Percentiles rank a stretch among this genome's conserved stretches.
phyloP scores from a whole-genome alignment of 2,329 filamentous ascomycete species.

The Curvularia eragrostidis region DNA sequence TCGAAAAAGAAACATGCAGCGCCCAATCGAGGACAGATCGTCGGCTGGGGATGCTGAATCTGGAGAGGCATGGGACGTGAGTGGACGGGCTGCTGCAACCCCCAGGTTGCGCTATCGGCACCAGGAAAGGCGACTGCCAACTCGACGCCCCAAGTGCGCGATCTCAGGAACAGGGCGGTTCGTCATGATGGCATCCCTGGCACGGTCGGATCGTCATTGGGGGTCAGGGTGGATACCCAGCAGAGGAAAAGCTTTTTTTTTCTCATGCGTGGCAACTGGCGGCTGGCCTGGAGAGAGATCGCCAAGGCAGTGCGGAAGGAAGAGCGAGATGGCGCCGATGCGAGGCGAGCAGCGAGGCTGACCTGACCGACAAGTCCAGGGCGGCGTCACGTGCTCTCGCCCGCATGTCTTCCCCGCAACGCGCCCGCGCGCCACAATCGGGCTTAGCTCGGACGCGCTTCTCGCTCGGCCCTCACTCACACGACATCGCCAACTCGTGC shows the following conservation, averaged over 20 bases:
- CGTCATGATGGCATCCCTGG: constrained; percentile 8
- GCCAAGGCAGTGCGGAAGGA: constrained; percentile 12
- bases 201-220: constrained; percentile 2
- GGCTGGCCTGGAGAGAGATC: constrained; percentile 9
- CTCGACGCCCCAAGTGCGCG: constrained; percentile 7
- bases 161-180: constrained; percentile 14
- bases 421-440: constrained; percentile 8
- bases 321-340: constrained; percentile 8
- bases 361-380: constrained; percentile 3
- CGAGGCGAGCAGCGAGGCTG: neutral
- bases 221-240: constrained; percentile 6
- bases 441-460: constrained; percentile 23
- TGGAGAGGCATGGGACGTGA: constrained; percentile 15
- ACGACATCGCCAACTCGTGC: constrained; percentile 26
- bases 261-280: constrained; percentile 8
- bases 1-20: constrained; percentile 14
- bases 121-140: constrained; percentile 4
- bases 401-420: constrained; percentile 27
- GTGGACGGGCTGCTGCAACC: constrained; percentile 10
- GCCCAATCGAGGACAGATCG: constrained; percentile 31
- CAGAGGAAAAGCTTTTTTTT: constrained; percentile 15
- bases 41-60: constrained; percentile 26
- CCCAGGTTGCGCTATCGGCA: constrained; percentile 13
- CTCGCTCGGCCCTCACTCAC: constrained; percentile 19
- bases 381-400: constrained; percentile 9